Evolutionary conservation across 2,329 filamentous ascomycete genomes (phyloP).

Genomic region (Ambrosiella xylebori): DNA sequence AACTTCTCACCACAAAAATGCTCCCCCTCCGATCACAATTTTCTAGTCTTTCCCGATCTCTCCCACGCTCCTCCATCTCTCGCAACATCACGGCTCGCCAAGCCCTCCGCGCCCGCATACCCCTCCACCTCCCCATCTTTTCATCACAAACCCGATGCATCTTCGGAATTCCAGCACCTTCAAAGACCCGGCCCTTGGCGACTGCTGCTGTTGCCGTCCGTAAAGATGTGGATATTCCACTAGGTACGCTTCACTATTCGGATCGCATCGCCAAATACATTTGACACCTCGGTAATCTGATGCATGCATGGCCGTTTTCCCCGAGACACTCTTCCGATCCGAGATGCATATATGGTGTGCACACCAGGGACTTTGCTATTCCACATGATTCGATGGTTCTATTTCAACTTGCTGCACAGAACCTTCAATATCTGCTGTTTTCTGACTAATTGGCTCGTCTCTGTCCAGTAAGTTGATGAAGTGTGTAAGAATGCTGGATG

Average conservation of each 20-base stretch:
- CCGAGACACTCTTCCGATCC: neutral
- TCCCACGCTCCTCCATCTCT: neutral
- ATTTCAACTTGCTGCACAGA: too few relatives aligned
- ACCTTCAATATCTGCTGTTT: neutral
- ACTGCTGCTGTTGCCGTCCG: neutral
- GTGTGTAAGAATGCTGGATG: neutral
- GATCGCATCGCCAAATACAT: neutral
- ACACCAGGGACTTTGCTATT: neutral
- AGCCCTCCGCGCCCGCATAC: neutral
- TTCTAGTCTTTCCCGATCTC: neutral
- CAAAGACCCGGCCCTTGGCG: neutral
- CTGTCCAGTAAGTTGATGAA: neutral
- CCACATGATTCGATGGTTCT: neutral
- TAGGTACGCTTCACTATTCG: neutral
- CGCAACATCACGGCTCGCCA: neutral
- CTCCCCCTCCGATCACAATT: neutral
- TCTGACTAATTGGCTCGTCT: too few relatives aligned
- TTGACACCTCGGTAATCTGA: neutral
- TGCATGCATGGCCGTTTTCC: neutral
- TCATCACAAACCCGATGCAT: neutral
- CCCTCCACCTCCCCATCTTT: neutral
- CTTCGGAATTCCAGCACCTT: neutral
- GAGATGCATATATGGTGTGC: neutral
- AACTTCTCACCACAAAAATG: neutral
- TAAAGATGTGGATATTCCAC: neutral